Percentiles rank a stretch among this genome's conserved stretches.
Conservation (phyloP, 306 rosid genomes). For the Malus orientalis region DNA sequence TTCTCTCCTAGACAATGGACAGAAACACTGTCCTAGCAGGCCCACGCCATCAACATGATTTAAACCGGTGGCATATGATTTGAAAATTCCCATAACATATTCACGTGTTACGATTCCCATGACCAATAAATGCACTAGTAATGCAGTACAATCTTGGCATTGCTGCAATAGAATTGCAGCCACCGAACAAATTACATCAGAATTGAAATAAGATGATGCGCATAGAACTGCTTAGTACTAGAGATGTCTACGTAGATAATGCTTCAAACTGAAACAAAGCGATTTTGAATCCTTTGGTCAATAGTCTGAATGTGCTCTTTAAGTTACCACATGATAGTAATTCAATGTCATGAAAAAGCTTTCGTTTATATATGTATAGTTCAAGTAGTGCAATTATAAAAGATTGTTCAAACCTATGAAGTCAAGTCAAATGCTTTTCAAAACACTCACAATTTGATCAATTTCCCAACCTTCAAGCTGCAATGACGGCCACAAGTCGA, state of each 20-base stretch:
- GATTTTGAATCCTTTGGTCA: background rate
- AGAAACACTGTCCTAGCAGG: background rate
- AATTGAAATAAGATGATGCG: background rate
- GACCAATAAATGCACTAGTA: background rate
- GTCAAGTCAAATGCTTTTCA: background rate
- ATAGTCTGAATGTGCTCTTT: background rate
- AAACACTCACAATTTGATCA: slow-evolving; percentile 60
- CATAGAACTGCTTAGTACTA: background rate
- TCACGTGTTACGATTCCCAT: background rate
- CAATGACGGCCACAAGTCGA: slow-evolving; percentile 79
- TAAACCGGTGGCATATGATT: background rate
- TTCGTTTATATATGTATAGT: background rate
- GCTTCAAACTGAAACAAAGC: background rate
- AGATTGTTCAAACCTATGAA: background rate
- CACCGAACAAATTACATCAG: background rate
- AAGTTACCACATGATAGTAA: background rate
- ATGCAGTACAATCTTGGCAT: background rate
- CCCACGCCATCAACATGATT: background rate
- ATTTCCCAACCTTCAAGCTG: slow-evolving; percentile 98
- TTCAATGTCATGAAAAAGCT: background rate
- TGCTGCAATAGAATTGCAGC: background rate
- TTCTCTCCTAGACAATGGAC: background rate
- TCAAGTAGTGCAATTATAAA: background rate
- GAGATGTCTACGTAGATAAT: background rate
- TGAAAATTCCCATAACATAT: background rate